Evolutionary conservation across 2,329 filamentous ascomycete species (phyloP).

Genomic region (Alternaria triticimaculans): DNA sequence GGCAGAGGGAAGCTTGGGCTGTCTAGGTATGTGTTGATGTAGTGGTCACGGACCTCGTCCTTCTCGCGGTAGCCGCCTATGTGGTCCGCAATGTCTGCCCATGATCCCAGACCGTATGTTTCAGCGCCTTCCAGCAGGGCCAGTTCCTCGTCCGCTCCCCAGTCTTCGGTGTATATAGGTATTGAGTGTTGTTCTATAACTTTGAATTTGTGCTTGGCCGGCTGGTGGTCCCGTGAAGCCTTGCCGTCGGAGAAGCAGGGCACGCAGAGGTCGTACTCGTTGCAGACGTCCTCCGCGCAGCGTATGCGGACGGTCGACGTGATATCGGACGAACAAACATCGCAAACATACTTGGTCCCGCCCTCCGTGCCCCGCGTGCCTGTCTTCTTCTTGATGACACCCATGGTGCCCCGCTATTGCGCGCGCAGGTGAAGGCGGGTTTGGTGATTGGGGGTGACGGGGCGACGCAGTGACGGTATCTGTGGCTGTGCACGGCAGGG

Average conservation of each 20-base stretch:
- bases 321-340: slow-evolving; percentile 95
- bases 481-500: slow-evolving; percentile 34
- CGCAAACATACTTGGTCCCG: slow-evolving; percentile 87
- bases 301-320: slow-evolving; percentile 96
- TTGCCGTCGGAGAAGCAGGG: slow-evolving; percentile 89
- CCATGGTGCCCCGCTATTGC: slow-evolving; percentile 65
- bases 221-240: slow-evolving; percentile 82
- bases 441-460: slow-evolving; percentile 10
- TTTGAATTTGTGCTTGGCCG: slow-evolving; percentile 82
- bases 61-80: slow-evolving; percentile 94
- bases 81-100: slow-evolving; percentile 97
- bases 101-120: slow-evolving; percentile 94
- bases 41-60: slow-evolving; percentile 95
- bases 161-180: slow-evolving; percentile 91
- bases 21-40: slow-evolving; percentile 84
- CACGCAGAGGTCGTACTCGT: slow-evolving; percentile 96
- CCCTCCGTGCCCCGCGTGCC: slow-evolving; percentile 82
- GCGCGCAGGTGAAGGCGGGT: slow-evolving; percentile 6
- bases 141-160: slow-evolving; percentile 98
- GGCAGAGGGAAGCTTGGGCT: slow-evolving; percentile 86
- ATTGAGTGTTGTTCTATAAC: slow-evolving; percentile 99
- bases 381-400: slow-evolving; percentile 95
- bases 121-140: slow-evolving; percentile 91
- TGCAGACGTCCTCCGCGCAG: slow-evolving; percentile 78
- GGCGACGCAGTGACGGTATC: background rate